Conservation (phyloP, 164 flowering plant species). For the Macadamia tetraphylla region DNA sequence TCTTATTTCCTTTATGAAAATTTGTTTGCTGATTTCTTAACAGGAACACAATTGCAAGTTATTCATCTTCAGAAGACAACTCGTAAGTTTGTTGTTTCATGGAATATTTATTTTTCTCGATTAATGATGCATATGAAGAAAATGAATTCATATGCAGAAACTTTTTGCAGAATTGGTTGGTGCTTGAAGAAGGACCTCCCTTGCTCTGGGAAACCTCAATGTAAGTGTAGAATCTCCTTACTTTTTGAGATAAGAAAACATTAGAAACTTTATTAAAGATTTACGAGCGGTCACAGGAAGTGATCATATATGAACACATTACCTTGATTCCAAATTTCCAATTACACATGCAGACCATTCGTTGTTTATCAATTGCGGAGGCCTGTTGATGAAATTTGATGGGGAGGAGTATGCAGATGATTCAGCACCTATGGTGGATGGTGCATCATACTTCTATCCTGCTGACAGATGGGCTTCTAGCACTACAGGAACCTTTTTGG, state of each 20-base stretch:
- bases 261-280: not conserved
- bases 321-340: not conserved
- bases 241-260: not conserved
- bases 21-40: not conserved
- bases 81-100: constrained; percentile 34
- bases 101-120: not conserved
- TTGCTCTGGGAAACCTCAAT: constrained; percentile 32
- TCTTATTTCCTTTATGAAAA: not conserved
- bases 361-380: constrained; percentile 78
- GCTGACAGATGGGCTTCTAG: constrained; percentile 40
- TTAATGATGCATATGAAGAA: not conserved
- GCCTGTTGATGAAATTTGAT: constrained; percentile 18
- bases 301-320: not conserved
- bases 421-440: constrained; percentile 13
- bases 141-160: not conserved
- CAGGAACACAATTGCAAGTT: constrained; percentile 57
- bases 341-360: constrained; percentile 42
- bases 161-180: constrained; percentile 33
- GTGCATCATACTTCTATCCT: constrained; percentile 36
- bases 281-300: not conserved
- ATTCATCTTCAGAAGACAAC: constrained; percentile 25
- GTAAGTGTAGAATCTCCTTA: constrained; percentile 30
- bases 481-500: constrained; percentile 14
- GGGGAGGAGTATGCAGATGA: constrained; percentile 51
- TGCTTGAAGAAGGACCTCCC: constrained; percentile 65